These are phyloP conservation scores for Alternaria gansuensis DNA, from an alignment of 2,329 filamentous ascomycete genomes.

Conservation along the genomic window DNA sequence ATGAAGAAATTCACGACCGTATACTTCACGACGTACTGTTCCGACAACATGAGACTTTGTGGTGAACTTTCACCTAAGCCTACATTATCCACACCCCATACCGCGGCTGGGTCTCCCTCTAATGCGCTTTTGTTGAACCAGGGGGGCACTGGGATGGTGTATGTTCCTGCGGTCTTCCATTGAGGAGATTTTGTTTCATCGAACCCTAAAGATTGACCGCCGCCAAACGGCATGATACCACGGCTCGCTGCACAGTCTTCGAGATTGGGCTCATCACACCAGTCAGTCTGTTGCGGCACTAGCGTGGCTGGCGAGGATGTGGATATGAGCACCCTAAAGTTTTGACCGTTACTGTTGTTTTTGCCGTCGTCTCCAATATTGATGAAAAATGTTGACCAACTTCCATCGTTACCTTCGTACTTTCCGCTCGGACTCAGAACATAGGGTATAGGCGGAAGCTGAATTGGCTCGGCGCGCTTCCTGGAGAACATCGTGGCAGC, in stretches of 20 bases:
- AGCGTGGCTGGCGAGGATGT: constrained; percentile 40
- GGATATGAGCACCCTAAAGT: constrained; percentile 49
- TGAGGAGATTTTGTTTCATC: constrained; percentile 14
- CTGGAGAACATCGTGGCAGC: constrained; percentile 33
- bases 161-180: constrained; percentile 32
- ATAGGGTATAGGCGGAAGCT: constrained; percentile 23
- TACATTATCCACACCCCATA: constrained; percentile 37
- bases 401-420: constrained; percentile 54
- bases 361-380: constrained; percentile 46
- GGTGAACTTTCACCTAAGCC: constrained; percentile 38
- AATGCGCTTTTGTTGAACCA: constrained; percentile 26
- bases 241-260: constrained; percentile 40
- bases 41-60: constrained; percentile 19
- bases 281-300: constrained; percentile 38
- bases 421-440: constrained; percentile 31
- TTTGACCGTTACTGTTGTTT: constrained; percentile 45
- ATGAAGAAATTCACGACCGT: constrained; percentile 39
- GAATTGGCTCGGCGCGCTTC: constrained; percentile 35
- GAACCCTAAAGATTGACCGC: constrained; percentile 34
- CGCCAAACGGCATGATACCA: constrained; percentile 36
- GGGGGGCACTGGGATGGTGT: constrained; percentile 29
- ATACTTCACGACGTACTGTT: constrained; percentile 34
- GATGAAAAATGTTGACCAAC: constrained; percentile 55
- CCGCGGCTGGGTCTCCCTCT: constrained; percentile 24
- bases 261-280: constrained; percentile 30